Evolutionary conservation across 2,329 filamentous ascomycete species (phyloP), one percentile per base, ranked within the genome.

Genomic region (Fusarium chaquense): DNA sequence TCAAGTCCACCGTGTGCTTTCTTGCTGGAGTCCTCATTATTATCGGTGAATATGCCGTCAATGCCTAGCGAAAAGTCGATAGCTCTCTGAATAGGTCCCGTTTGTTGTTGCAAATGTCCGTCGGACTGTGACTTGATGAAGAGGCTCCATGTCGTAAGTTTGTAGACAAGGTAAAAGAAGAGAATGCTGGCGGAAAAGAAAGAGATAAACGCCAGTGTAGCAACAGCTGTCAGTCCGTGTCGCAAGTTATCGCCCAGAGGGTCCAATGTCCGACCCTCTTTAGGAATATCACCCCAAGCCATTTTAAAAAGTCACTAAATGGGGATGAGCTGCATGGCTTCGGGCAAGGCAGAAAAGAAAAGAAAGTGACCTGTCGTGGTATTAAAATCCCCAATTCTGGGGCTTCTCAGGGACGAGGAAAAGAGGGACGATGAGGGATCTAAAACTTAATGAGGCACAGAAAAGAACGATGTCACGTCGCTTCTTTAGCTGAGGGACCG

Each of bases 1-100:
- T 44, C 57, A 12, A 3, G 32, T 15, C 47, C 28, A 4, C 32
- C 33, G 1, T 41, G 22, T 9, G 15, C 49, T 28, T 35, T 49
- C 1, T 49, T 51, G 2, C 40, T 60, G 2, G 33, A 26, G 1
- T 40, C 62, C 22, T 36, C 46, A 24, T 62, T 50, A 40, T 51
- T 67, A 6, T 72, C 62, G 7, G 57, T 62, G 45, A 80, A 80
- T 38, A 79, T 75, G 24, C 78, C 75, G 41, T 82, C 80, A 43
- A 80, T 80, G 1, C 76, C 78, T 0, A 80, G 73, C 2, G 77
- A 75, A 30, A 81, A 79, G 58, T 82, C 78, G 2, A 71, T 67
- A 6, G 73, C 68, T 16, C 66, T 65, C 45, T 79, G 76, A 7
- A 71, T 60, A 0, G 68, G 47, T 10, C 49, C 58, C 2, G 65